Conservation (phyloP, 192 early-diverging fungal species). For the Umbelopsis isabellina region DNA sequence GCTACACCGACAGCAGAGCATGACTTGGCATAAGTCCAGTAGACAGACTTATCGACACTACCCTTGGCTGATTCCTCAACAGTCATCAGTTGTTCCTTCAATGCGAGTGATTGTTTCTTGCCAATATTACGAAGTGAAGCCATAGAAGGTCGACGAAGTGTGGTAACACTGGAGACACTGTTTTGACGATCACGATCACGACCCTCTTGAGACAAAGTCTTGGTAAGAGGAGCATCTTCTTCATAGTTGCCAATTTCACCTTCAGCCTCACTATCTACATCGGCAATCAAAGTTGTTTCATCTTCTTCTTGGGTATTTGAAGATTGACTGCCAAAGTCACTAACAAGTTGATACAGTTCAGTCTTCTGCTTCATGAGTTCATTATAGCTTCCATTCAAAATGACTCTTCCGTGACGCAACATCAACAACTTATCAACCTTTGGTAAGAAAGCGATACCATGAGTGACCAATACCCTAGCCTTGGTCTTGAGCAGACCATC, state of each 20-base stretch:
- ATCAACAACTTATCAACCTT: slow-evolving; percentile 69
- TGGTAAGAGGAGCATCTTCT: slow-evolving; percentile 30
- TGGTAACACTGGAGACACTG: slow-evolving; percentile 42
- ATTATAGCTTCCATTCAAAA: slow-evolving; percentile 67
- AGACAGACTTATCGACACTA: slow-evolving; percentile 79
- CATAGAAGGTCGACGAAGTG: slow-evolving; percentile 62
- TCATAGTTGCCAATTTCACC: slow-evolving; percentile 34
- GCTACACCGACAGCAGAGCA: slow-evolving; percentile 65
- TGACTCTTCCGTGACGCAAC: slow-evolving; percentile 72
- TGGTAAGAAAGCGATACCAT: slow-evolving; percentile 77
- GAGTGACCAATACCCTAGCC: slow-evolving; percentile 81
- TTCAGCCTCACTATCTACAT: slow-evolving; percentile 13
- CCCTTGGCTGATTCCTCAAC: slow-evolving; percentile 87
- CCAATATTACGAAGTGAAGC: slow-evolving; percentile 39
- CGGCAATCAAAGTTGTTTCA: slow-evolving; percentile 18
- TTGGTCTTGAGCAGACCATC: slow-evolving; percentile 81
- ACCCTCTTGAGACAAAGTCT: slow-evolving; percentile 2
- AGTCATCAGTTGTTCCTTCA: slow-evolving; percentile 62
- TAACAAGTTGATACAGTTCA: slow-evolving; percentile 68
- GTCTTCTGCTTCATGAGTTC: slow-evolving; percentile 66
- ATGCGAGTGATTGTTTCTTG: slow-evolving; percentile 24
- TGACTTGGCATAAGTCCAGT: slow-evolving; percentile 77
- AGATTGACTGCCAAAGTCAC: slow-evolving; percentile 69
- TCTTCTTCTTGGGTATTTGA: slow-evolving; percentile 30
- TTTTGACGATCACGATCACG: slow-evolving; percentile 39